phyloP scores from a whole-genome alignment of 768 basidiomycete genomes.

The Tephrocybe sp. region DNA sequence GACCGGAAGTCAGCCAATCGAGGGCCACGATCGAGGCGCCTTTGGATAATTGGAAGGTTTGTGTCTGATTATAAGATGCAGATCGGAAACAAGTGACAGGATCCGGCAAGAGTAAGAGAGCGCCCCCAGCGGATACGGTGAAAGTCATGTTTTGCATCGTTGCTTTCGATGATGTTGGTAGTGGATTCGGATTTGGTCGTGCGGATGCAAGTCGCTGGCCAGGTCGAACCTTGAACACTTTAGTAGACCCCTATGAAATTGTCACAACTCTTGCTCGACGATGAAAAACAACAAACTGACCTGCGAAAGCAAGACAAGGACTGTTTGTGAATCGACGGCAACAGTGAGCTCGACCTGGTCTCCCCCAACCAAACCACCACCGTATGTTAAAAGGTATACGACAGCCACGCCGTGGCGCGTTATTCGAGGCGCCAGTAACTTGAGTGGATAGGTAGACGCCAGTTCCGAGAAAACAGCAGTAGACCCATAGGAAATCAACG shows the following conservation, averaged over 20 bases:
- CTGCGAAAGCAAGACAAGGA: slow-evolving; percentile 82
- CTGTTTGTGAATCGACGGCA: slow-evolving; percentile 53
- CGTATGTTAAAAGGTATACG: slow-evolving; percentile 83
- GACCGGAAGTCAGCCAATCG: slow-evolving; percentile 92
- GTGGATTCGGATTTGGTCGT: slow-evolving; percentile 2
- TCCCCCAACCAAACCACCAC: slow-evolving; percentile 89
- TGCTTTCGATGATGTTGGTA: slow-evolving; percentile 9
- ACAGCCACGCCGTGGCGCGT: slow-evolving; percentile 52
- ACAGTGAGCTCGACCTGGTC: slow-evolving; percentile 70
- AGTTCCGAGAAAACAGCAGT: slow-evolving; percentile 70
- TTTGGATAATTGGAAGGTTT: slow-evolving; percentile 68
- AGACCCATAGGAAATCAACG: slow-evolving; percentile 49
- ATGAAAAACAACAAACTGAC: slow-evolving; percentile 41
- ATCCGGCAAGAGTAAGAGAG: slow-evolving; percentile 84
- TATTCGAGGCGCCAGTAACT: slow-evolving; percentile 76
- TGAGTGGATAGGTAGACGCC: slow-evolving; percentile 83
- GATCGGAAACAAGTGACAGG: slow-evolving; percentile 90
- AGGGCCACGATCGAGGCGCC: slow-evolving; percentile 71
- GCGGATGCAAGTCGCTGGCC: slow-evolving; percentile 57
- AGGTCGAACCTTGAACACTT: slow-evolving; percentile 84
- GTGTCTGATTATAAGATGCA: slow-evolving; percentile 81
- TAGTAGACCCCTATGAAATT: slow-evolving; percentile 76
- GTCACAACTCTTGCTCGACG: neutral
- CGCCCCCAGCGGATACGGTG: slow-evolving; percentile 46
- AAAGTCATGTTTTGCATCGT: slow-evolving; percentile 71